Percentiles rank a stretch among this genome's conserved stretches.
Evolutionary conservation across 2,329 filamentous ascomycete species (phyloP).

Genomic region (Aureobasidium sp.): DNA sequence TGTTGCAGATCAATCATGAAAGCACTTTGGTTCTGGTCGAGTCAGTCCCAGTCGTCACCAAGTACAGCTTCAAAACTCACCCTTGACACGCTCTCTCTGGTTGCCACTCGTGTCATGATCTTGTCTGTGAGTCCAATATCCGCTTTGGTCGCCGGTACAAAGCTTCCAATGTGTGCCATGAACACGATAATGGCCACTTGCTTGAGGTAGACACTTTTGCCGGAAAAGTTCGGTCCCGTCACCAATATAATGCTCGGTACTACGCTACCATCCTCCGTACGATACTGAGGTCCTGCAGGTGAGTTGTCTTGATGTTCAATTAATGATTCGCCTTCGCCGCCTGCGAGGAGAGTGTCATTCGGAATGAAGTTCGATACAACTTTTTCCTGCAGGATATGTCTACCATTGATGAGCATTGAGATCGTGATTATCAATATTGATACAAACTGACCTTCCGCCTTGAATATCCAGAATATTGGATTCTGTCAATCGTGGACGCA

Average conservation of each 20-base stretch:
- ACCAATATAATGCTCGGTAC: constrained; percentile 66
- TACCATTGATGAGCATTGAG: constrained; percentile 24
- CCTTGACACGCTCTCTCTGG: constrained; percentile 60
- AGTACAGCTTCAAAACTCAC: constrained; percentile 22
- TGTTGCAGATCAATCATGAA: constrained; percentile 85
- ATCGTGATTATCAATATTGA: neutral
- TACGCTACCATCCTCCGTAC: constrained; percentile 13
- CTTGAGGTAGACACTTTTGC: constrained; percentile 93
- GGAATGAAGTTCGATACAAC: constrained; percentile 73
- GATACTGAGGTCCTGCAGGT: neutral
- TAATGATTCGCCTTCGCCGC: constrained; percentile 43
- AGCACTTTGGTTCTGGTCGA: constrained; percentile 50
- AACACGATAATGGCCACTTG: constrained; percentile 88
- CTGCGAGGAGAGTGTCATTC: constrained; percentile 67
- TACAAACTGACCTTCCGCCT: constrained; percentile 55
- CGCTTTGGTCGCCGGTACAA: constrained; percentile 73
- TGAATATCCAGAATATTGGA: constrained; percentile 66
- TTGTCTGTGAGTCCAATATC: constrained; percentile 84
- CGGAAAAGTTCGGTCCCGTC: constrained; percentile 93
- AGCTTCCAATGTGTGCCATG: constrained; percentile 87
- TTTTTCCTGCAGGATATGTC: constrained; percentile 79
- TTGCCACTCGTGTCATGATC: constrained; percentile 79
- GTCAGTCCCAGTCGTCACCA: neutral
- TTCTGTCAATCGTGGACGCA: constrained; percentile 60
- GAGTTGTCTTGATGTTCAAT: neutral